These are phyloP conservation scores for Fraxinus angustifolia DNA, from an alignment of 305 asterid species.

Conservation along the genomic window DNA sequence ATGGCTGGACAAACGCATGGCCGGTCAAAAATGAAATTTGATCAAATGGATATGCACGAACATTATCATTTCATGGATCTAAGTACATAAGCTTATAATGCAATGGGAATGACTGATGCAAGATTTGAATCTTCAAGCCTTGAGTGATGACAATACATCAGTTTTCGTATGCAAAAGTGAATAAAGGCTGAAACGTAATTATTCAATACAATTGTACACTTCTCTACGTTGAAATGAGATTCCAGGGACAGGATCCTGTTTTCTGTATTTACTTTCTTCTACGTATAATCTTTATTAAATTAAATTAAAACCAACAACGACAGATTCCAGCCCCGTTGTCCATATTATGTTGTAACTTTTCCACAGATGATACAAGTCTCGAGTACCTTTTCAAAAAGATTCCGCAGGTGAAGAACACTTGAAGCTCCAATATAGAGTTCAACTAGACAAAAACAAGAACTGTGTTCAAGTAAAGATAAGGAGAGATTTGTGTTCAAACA, in stretches of 20 bases:
- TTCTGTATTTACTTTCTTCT: neutral
- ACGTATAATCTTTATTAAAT: neutral
- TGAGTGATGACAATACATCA: neutral
- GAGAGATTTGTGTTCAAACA: neutral
- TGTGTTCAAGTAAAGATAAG: neutral
- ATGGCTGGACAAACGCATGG: neutral
- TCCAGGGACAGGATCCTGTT: slow-evolving; percentile 1
- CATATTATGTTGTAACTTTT: neutral
- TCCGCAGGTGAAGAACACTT: neutral
- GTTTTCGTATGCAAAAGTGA: neutral
- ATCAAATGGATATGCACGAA: neutral
- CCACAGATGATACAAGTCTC: neutral
- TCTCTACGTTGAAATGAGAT: neutral
- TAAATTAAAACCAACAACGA: no score
- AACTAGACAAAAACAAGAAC: slow-evolving; percentile 18
- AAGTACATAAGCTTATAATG: neutral
- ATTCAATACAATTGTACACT: neutral
- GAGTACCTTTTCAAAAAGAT: neutral
- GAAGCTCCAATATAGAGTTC: neutral
- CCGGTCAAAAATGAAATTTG: neutral
- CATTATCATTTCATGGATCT: neutral
- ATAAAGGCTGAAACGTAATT: neutral
- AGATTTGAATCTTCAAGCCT: neutral
- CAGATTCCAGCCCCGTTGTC: neutral
- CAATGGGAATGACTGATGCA: neutral